Conservation (phyloP, 2,329 filamentous ascomycete genomes). For the Cytospora piceae region DNA sequence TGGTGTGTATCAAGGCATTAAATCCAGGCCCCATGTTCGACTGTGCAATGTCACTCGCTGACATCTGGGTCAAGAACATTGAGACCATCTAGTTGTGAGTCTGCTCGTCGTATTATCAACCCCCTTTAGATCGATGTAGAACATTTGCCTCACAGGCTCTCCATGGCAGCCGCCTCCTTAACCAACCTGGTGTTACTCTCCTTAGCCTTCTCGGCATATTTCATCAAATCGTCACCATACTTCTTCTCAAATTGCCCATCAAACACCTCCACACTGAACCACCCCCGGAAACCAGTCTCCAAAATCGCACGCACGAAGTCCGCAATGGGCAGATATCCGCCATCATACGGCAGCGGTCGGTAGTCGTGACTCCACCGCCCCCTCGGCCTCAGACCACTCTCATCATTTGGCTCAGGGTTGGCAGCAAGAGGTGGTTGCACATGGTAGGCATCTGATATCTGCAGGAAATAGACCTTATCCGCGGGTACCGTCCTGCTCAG, state of each 20-base stretch:
- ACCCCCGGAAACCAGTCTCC: constrained; percentile 55
- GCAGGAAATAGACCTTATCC: constrained; percentile 74
- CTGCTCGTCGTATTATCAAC: background rate
- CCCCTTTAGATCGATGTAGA: too few relatives aligned
- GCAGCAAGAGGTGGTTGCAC: constrained; percentile 58
- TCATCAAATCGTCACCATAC: constrained; percentile 37
- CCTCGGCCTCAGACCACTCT: constrained; percentile 60
- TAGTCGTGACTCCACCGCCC: constrained; percentile 74
- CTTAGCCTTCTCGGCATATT: constrained; percentile 36
- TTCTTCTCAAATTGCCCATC: constrained; percentile 39
- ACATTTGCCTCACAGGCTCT: background rate
- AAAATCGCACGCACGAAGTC: constrained; percentile 69
- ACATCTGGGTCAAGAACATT: too few relatives aligned
- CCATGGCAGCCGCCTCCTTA: constrained; percentile 18
- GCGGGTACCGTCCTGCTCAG: constrained; percentile 61
- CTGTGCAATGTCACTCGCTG: too few relatives aligned
- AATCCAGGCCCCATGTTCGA: too few relatives aligned
- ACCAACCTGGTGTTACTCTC: constrained; percentile 21
- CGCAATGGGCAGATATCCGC: constrained; percentile 70
- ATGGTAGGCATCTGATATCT: constrained; percentile 76
- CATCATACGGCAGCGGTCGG: constrained; percentile 69
- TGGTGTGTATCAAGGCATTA: too few relatives aligned
- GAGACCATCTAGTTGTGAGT: background rate
- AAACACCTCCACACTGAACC: constrained; percentile 39
- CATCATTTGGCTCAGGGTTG: constrained; percentile 43